These are phyloP conservation scores for Lodderomyces metapsilosis DNA, from an alignment of 1,139 yeast genomes.

Conservation along the genomic window DNA sequence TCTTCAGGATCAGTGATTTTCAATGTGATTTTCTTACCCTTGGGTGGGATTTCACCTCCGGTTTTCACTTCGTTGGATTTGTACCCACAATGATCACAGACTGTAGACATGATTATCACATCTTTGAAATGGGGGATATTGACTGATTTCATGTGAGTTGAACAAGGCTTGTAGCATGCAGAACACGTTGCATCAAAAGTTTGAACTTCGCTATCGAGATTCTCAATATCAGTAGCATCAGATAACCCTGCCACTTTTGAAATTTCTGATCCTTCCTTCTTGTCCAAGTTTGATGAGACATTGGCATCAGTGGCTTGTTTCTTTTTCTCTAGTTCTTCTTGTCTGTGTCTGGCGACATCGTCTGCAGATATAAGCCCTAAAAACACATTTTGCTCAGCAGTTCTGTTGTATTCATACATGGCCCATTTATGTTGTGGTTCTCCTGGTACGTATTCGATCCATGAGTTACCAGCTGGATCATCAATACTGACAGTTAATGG, in stretches of 20 bases:
- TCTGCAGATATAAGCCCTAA: constrained; percentile 87
- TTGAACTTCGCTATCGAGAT: constrained; percentile 85
- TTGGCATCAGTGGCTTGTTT: constrained; percentile 33
- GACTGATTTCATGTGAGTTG: constrained; percentile 95
- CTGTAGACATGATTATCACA: constrained; percentile 94
- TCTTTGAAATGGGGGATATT: constrained; percentile 98
- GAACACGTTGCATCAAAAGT: constrained; percentile 93
- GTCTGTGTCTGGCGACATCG: constrained; percentile 59
- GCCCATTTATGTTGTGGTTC: constrained; percentile 93
- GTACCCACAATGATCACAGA: constrained; percentile 90
- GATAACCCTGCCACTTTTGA: constrained; percentile 50
- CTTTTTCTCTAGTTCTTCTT: constrained; percentile 25
- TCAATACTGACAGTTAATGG: constrained; percentile 82
- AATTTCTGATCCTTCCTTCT: constrained; percentile 11
- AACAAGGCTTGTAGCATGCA: constrained; percentile 76
- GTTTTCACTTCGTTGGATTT: constrained; percentile 97
- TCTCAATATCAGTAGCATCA: constrained; percentile 79
- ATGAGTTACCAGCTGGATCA: constrained; percentile 97
- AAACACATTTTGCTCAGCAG: constrained; percentile 83
- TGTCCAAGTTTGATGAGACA: constrained; percentile 4
- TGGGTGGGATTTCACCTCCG: constrained; percentile 91
- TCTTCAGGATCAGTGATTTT: constrained; percentile 90
- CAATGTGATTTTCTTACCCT: constrained; percentile 75
- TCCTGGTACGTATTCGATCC: constrained; percentile 89
- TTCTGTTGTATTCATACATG: constrained; percentile 75